Percentiles rank a stretch among this genome's conserved stretches.
These are phyloP conservation scores for Trypanosomatidae sp. DNA, from an alignment of 208 protist species.

Conservation along the genomic window DNA sequence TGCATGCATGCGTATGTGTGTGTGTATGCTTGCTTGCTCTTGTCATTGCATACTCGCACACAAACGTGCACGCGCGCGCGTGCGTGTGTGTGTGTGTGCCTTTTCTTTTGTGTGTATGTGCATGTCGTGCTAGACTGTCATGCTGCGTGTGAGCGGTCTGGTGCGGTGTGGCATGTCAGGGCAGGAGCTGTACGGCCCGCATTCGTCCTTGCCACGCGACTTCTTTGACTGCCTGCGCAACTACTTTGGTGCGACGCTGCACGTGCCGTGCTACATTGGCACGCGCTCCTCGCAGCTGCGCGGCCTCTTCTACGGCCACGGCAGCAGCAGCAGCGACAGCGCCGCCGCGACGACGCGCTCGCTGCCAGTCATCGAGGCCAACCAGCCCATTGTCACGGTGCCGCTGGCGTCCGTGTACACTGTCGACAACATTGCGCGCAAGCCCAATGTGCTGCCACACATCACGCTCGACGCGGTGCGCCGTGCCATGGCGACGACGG, in stretches of 20 bases:
- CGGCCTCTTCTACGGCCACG: too few species aligned
- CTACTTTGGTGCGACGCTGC: constrained; percentile 50
- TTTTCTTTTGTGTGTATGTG: constrained; percentile 1
- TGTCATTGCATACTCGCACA: too few species aligned
- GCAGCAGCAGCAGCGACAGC: too few species aligned
- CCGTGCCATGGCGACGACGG: constrained; percentile 18
- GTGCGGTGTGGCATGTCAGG: background rate
- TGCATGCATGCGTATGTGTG: too few species aligned
- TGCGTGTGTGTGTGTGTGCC: too few species aligned
- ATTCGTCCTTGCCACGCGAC: constrained; percentile 54
- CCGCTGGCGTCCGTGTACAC: constrained; percentile 56
- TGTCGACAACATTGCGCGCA: constrained; percentile 42
- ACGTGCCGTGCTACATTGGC: constrained; percentile 72
- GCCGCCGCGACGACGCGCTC: too few species aligned
- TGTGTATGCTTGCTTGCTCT: too few species aligned
- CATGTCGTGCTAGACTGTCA: background rate
- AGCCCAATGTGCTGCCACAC: constrained; percentile 43
- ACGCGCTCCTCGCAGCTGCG: constrained; percentile 69
- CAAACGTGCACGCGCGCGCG: too few species aligned
- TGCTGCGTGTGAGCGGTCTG: background rate
- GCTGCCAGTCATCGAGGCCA: constrained; percentile 35
- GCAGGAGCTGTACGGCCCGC: constrained; percentile 46
- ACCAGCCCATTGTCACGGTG: constrained; percentile 66
- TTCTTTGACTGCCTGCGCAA: constrained; percentile 46
- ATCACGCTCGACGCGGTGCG: constrained; percentile 41